phyloP scores from a whole-genome alignment of 129 eudicot genomes.

The Flaveria trinervia region DNA sequence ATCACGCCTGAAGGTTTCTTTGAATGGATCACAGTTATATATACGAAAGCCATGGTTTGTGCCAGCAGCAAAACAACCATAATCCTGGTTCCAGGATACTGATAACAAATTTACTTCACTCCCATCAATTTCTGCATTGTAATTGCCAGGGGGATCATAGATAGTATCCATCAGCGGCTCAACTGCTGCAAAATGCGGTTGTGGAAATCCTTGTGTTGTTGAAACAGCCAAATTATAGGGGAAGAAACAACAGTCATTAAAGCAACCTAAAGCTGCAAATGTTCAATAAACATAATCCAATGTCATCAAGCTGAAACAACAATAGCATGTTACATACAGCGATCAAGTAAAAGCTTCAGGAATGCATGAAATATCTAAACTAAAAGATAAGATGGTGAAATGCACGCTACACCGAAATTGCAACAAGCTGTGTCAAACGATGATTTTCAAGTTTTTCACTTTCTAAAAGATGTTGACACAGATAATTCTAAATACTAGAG shows the following conservation, averaged over 20 bases:
- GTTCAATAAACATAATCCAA: constrained; percentile 7
- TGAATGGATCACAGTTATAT: constrained; percentile 78
- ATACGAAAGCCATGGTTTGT: constrained; percentile 82
- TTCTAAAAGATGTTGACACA: background rate
- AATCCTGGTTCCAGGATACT: constrained; percentile 95
- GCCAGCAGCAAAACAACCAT: constrained; percentile 90
- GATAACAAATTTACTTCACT: constrained; percentile 61
- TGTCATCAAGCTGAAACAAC: constrained; percentile 21
- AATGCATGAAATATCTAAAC: background rate
- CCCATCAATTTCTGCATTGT: constrained; percentile 51
- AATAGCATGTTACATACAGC: constrained; percentile 2
- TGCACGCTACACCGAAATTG: constrained; percentile 2
- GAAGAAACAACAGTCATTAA: constrained; percentile 34
- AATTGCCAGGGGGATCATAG: constrained; percentile 40
- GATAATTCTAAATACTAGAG: background rate
- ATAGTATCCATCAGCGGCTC: constrained; percentile 47
- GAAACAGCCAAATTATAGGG: constrained; percentile 59
- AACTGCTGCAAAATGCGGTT: constrained; percentile 40
- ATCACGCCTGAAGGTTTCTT: constrained; percentile 86
- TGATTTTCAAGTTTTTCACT: background rate
- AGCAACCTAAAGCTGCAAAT: constrained; percentile 33
- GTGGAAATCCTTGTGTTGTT: constrained; percentile 43
- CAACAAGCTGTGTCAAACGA: constrained; percentile 12
- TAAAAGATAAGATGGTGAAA: background rate
- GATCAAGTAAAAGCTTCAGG: constrained; percentile 4